Percentiles rank a stretch among this genome's conserved stretches.
These are phyloP conservation scores for Pichia norvegensis DNA, from an alignment of 1,139 yeast genomes.

Conservation along the genomic window DNA sequence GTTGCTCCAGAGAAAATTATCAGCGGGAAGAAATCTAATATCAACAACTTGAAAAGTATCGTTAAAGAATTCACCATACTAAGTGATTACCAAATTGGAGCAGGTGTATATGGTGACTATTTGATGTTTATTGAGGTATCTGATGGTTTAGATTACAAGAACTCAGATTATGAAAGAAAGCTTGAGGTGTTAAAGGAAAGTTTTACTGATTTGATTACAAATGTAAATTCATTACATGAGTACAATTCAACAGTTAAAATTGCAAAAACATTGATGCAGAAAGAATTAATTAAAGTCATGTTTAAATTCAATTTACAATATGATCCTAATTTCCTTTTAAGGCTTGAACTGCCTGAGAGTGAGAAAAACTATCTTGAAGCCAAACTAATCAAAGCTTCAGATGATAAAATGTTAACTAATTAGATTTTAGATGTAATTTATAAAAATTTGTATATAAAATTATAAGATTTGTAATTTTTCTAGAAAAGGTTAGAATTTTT, in stretches of 20 bases:
- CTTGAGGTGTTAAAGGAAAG: not conserved
- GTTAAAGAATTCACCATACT: constrained; percentile 41
- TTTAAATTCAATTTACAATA: constrained; percentile 19
- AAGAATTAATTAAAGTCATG: constrained; percentile 34
- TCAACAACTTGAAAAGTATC: constrained; percentile 34
- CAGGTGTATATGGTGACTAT: constrained; percentile 49
- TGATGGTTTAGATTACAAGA: constrained; percentile 1
- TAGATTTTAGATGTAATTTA: not conserved
- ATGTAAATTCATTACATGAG: constrained; percentile 5
- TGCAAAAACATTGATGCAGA: constrained; percentile 41
- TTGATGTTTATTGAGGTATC: constrained; percentile 27
- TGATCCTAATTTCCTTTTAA: constrained; percentile 14
- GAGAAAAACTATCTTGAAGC: constrained; percentile 36
- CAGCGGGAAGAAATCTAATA: constrained; percentile 22
- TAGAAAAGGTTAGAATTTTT: not conserved
- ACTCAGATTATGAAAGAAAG: constrained; percentile 1
- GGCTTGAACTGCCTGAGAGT: constrained; percentile 36
- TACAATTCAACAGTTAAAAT: constrained; percentile 4
- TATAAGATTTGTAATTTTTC: too few relatives aligned
- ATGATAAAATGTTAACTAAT: constrained; percentile 3
- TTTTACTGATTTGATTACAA: constrained; percentile 3
- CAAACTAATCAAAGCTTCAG: constrained; percentile 9
- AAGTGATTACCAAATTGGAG: constrained; percentile 53
- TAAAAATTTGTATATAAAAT: not conserved
- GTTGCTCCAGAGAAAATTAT: constrained; percentile 69